Evolutionary conservation across 345 rosid genomes (phyloP).

Genomic region (Dipteronia dyeriana): DNA sequence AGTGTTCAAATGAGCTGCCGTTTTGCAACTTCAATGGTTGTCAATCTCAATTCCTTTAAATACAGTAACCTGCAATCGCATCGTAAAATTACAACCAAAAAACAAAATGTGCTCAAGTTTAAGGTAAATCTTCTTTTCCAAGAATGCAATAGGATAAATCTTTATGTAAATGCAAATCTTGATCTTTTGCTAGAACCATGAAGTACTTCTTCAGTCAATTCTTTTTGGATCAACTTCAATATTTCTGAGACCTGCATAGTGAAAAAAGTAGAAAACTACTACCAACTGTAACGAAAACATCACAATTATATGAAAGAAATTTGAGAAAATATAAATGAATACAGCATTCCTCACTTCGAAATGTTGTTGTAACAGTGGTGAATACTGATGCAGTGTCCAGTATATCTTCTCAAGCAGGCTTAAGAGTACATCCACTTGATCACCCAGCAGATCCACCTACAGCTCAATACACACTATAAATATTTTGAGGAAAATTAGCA

Average conservation of each 20-base stretch:
- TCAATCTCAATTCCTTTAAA: not conserved
- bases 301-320: not conserved
- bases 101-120: not conserved
- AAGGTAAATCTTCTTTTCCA: too few species aligned
- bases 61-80: not conserved
- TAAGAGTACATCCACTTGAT: slow-evolving; percentile 68
- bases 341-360: slow-evolving; percentile 42
- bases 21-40: not conserved
- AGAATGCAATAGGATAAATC: not conserved
- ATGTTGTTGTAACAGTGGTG: slow-evolving; percentile 43
- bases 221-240: slow-evolving; percentile 53
- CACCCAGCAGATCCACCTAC: slow-evolving; percentile 83
- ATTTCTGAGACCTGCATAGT: slow-evolving; percentile 53
- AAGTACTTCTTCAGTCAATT: slow-evolving; percentile 28
- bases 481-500: not conserved
- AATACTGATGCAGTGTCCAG: slow-evolving; percentile 37
- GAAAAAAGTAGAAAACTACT: not conserved
- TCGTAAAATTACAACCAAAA: not conserved
- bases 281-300: not conserved
- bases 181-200: slow-evolving; percentile 5
- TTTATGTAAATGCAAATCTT: not conserved
- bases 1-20: slow-evolving; percentile 4
- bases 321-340: slow-evolving; percentile 14
- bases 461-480: not conserved
- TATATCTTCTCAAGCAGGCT: slow-evolving; percentile 55